Base-by-base conservation (phyloP, 2,329 filamentous ascomycete genomes). In the Apiospora marii region DNA sequence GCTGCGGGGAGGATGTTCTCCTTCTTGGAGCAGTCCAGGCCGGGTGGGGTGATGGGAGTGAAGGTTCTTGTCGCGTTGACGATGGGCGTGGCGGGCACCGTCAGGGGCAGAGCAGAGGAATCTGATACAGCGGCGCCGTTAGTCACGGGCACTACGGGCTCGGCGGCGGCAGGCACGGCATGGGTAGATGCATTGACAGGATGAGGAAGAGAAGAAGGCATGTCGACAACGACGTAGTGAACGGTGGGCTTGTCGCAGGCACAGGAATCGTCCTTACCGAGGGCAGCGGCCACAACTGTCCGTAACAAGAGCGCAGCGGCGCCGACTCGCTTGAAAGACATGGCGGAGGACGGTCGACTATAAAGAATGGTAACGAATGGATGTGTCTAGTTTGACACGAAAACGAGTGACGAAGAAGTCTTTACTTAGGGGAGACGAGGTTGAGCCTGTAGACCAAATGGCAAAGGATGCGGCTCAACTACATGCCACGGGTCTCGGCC, bases 1-100 rank as follows among this genome's bases (percentile, higher is more conserved):
- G 70, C 70, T 46, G 74, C 69, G n/a, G 75, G 75, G 19, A 73
- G 51, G 48, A 76, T 73, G 71, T 77, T 77, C 24, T 70, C 48
- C 37, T 74, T 72, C 41, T 73, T 24, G 37, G 72, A 58, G 37
- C 46, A 70, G 58, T 76, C 74, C 24, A 73, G 72, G 71, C 72
- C 67, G n/a, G 74, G 72, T 34, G 75, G 73, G 46, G 48, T 24
- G 12, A 70, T 41, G 30, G 68, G 68, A n/a, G 37, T 43, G 48
- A 41, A 70, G 1, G 68, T 70, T 4, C 30, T 27, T 0, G 68
- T 70, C 14, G 49, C 48, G 68, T 58, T 70, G 48, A 41, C 46
- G 14, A 41, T 30, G 13, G 68, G 68, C 4, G 48, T 49, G 44
- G 34, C 46, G 16, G 68, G 49, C 10, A 51, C 46, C 14, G 48